Percentiles rank a stretch among this genome's conserved stretches.
Conservation (phyloP, 1,284 basidiomycete species). For the Cryptococcus neoformans region DNA sequence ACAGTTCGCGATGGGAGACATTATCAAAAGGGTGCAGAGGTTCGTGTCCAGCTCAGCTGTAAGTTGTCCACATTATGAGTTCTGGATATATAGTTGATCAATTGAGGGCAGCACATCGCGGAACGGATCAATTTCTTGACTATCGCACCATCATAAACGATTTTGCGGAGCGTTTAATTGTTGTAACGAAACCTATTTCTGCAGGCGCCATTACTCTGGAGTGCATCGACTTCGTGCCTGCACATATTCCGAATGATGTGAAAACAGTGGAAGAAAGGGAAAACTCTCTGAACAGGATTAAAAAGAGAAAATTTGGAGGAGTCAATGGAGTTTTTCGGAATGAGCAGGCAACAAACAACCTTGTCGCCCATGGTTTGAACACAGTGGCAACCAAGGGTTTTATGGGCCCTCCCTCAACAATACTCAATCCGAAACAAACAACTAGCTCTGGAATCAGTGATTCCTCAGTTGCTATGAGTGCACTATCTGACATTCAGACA, state of each 20-base stretch:
- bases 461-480: no score
- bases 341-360: no score
- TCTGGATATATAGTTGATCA: background rate
- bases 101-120: constrained; percentile 23
- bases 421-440: no score
- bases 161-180: constrained; percentile 24
- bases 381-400: no score
- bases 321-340: no score
- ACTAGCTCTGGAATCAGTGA: no score
- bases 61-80: constrained; percentile 4
- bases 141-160: constrained; percentile 34
- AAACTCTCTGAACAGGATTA: no score
- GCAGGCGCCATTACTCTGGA: constrained; percentile 14
- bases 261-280: no score
- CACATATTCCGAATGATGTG: background rate
- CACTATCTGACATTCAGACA: no score
- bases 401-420: no score
- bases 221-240: constrained; percentile 21
- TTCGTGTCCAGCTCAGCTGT: constrained; percentile 39
- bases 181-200: constrained; percentile 8
- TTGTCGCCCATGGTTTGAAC: no score
- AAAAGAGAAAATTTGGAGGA: no score
- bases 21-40: constrained; percentile 28
- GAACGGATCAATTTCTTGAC: constrained; percentile 38
- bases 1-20: constrained; percentile 37